A percentile compares a stretch with the other conserved stretches of the same genome.
These are phyloP conservation scores for Protomyces inundatus DNA, from an alignment of 1,139 yeast species.

Conservation along the genomic window DNA sequence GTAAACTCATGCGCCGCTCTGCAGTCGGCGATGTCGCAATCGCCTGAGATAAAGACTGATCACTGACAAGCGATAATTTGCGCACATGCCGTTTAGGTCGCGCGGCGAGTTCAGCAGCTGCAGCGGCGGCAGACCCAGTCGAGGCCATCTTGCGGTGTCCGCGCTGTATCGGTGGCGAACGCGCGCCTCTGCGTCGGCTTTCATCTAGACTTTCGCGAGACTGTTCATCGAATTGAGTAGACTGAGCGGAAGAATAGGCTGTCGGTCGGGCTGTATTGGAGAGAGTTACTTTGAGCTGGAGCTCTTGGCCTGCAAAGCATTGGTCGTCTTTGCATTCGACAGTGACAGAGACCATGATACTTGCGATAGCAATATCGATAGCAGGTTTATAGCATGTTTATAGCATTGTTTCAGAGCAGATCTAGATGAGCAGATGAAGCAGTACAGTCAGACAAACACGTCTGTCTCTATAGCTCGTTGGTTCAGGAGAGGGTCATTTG, in stretches of 20 bases:
- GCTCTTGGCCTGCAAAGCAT: not conserved
- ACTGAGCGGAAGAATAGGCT: not conserved
- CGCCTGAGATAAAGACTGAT: not conserved
- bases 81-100: not conserved
- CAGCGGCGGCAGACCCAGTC: not conserved
- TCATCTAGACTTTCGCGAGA: not conserved
- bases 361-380: too few relatives aligned
- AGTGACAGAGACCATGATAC: not conserved
- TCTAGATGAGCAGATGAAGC: too few relatives aligned
- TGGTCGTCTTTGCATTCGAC: not conserved
- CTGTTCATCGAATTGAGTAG: not conserved
- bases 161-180: not conserved
- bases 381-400: too few relatives aligned
- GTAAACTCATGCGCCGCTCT: not conserved
- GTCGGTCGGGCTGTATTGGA: not conserved
- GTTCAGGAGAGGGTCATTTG: too few relatives aligned
- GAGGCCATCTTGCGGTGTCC: not conserved
- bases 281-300: not conserved
- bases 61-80: not conserved
- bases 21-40: not conserved
- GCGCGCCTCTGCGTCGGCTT: not conserved
- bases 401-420: too few relatives aligned
- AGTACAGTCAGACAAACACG: too few relatives aligned
- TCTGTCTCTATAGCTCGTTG: too few relatives aligned
- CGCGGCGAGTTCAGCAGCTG: not conserved